Evolutionary conservation across 2,329 filamentous ascomycete species (phyloP).

Genomic region (Chaetomium olivaceum): DNA sequence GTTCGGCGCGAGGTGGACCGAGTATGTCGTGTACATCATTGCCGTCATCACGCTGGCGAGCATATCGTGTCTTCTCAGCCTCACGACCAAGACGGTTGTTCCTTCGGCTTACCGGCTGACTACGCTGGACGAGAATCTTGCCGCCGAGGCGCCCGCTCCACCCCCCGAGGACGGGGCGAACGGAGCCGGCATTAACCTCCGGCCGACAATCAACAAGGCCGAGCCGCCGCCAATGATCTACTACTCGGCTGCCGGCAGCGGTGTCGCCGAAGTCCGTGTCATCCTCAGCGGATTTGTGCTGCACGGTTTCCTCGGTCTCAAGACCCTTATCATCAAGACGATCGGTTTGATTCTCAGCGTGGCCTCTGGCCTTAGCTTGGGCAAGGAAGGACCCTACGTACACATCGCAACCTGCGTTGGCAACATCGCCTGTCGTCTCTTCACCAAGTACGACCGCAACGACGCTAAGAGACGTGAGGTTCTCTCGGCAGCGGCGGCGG

Average conservation of each 20-base stretch:
- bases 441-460: slow-evolving; percentile 89
- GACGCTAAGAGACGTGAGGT: slow-evolving; percentile 93
- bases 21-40: slow-evolving; percentile 74
- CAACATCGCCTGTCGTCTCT: slow-evolving; percentile 93
- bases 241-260: slow-evolving; percentile 93
- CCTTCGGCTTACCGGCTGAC: slow-evolving; percentile 84
- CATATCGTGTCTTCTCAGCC: slow-evolving; percentile 74
- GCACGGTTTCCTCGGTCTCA: slow-evolving; percentile 89
- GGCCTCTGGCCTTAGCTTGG: slow-evolving; percentile 86
- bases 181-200: slow-evolving; percentile 46
- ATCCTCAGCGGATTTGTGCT: slow-evolving; percentile 97
- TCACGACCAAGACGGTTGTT: slow-evolving; percentile 91
- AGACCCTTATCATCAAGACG: slow-evolving; percentile 84
- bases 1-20: slow-evolving; percentile 61
- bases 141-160: slow-evolving; percentile 56
- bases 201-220: slow-evolving; percentile 41
- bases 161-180: slow-evolving; percentile 44
- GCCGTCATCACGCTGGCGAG: slow-evolving; percentile 70
- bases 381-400: slow-evolving; percentile 95
- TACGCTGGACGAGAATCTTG: slow-evolving; percentile 91
- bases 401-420: slow-evolving; percentile 95
- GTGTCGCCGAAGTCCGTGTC: slow-evolving; percentile 94
- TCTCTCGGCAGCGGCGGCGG: slow-evolving; percentile 83
- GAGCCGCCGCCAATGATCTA: slow-evolving; percentile 76
- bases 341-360: slow-evolving; percentile 82